Evolutionary conservation across 2,329 filamentous ascomycete genomes (phyloP).

Genomic region (Cercospora sp.): DNA sequence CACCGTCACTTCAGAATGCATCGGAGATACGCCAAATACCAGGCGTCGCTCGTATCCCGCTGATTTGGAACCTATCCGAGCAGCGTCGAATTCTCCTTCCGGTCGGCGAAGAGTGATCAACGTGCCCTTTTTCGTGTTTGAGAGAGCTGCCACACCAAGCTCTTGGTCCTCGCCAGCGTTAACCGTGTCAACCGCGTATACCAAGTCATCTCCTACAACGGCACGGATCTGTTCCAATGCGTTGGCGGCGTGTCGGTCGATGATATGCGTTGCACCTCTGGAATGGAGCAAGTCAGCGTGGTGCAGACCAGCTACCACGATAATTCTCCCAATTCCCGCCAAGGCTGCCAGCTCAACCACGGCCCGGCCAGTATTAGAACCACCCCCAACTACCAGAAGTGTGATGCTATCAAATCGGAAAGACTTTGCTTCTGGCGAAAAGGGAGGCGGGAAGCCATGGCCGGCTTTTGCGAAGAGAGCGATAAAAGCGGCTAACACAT

Average conservation of each 20-base stretch:
- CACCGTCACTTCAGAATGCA: not conserved
- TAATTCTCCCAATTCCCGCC: not conserved
- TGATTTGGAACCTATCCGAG: not conserved
- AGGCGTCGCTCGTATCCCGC: not conserved
- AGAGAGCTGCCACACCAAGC: not conserved
- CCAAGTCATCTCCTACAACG: not conserved
- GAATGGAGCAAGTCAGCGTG: not conserved
- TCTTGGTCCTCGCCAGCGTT: not conserved
- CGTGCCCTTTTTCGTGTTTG: not conserved
- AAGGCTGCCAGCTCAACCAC: not conserved
- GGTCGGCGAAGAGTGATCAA: not conserved
- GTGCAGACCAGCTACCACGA: not conserved
- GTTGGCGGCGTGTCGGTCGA: not conserved
- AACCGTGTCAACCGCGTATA: slow-evolving; percentile 3
- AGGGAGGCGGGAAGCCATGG: not conserved
- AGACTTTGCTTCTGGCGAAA: not conserved
- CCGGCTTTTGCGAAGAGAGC: not conserved
- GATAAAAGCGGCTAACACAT: not conserved
- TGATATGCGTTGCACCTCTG: not conserved
- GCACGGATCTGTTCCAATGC: not conserved
- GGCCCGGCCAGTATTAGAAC: not conserved
- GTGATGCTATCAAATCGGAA: not conserved
- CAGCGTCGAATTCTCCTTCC: not conserved
- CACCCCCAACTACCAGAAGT: not conserved
- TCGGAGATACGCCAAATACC: not conserved